These are phyloP conservation scores for Pilobolus umbonatus DNA, from an alignment of 192 early-diverging fungal species.

Conservation along the genomic window DNA sequence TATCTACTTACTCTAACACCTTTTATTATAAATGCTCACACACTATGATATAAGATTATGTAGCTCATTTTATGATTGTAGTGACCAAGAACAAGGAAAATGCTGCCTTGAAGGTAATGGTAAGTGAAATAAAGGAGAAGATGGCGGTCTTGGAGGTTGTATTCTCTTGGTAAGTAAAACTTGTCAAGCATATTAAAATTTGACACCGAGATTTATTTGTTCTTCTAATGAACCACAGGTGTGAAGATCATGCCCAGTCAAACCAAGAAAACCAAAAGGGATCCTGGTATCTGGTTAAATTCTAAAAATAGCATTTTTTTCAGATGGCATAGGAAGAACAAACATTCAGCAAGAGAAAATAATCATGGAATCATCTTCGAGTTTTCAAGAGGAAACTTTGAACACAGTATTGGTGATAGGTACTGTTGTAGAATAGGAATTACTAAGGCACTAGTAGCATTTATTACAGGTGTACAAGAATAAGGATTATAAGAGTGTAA, in stretches of 20 bases:
- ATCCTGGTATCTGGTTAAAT: constrained; percentile 1
- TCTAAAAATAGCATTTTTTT: not conserved
- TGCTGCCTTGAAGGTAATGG: too few species aligned
- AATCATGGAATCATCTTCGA: not conserved
- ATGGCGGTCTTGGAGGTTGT: too few species aligned
- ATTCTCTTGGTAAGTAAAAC: not conserved
- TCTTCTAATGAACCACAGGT: not conserved
- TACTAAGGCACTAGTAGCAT: too few species aligned
- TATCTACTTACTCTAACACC: too few species aligned
- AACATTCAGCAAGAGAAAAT: not conserved
- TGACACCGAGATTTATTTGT: not conserved
- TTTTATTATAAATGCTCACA: too few species aligned
- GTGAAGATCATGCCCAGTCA: not conserved
- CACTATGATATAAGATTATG: too few species aligned
- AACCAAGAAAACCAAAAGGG: not conserved
- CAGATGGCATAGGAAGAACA: not conserved
- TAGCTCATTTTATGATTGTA: too few species aligned
- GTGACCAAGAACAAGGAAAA: too few species aligned
- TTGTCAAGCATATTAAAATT: not conserved
- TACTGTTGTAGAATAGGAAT: too few species aligned
- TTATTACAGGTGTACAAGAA: too few species aligned
- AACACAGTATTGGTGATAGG: not conserved
- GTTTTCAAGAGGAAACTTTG: not conserved
- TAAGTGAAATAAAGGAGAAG: too few species aligned
- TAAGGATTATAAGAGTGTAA: too few species aligned